phyloP scores from a whole-genome alignment of 2,329 filamentous ascomycete species.

The Neopestalotiopsis sp. region DNA sequence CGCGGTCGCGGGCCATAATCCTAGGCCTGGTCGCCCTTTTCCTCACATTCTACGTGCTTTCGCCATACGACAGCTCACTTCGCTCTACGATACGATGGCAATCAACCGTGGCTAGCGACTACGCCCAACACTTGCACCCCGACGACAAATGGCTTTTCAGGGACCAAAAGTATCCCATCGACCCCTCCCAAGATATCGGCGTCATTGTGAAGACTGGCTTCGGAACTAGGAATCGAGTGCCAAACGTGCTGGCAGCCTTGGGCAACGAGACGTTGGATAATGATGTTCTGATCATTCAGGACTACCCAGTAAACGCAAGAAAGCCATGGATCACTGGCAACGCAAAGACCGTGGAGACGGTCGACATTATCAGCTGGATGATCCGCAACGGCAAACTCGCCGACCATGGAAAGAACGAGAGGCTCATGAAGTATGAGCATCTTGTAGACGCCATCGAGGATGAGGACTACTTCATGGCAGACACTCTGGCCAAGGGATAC shows the following conservation, averaged over 20 bases:
- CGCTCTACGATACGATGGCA: conserved; percentile 38
- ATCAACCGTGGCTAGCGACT: conserved; percentile 33
- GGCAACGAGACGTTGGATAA: conserved; percentile 44
- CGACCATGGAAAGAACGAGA: conserved; percentile 35
- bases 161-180: conserved; percentile 47
- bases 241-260: conserved; percentile 53
- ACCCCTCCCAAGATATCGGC: conserved; percentile 52
- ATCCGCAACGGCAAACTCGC: conserved; percentile 34
- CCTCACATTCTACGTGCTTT: conserved; percentile 34
- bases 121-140: conserved; percentile 34
- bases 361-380: conserved; percentile 41
- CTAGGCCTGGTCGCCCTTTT: conserved; percentile 30
- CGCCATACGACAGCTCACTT: conserved; percentile 34
- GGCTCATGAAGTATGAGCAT: conserved; percentile 37
- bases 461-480: conserved; percentile 39
- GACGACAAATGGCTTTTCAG: conserved; percentile 49
- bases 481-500: conserved; percentile 36
- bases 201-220: conserved; percentile 63
- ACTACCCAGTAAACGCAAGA: conserved; percentile 46
- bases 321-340: conserved; percentile 31
- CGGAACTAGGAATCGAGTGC: conserved; percentile 55
- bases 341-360: conserved; percentile 33
- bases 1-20: conserved; percentile 35
- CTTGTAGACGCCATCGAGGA: conserved; percentile 38
- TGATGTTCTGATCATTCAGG: conserved; percentile 55